Evolutionary conservation across 2,329 filamentous ascomycete species (phyloP).

Genomic region (Ophiostoma fasciatum): DNA sequence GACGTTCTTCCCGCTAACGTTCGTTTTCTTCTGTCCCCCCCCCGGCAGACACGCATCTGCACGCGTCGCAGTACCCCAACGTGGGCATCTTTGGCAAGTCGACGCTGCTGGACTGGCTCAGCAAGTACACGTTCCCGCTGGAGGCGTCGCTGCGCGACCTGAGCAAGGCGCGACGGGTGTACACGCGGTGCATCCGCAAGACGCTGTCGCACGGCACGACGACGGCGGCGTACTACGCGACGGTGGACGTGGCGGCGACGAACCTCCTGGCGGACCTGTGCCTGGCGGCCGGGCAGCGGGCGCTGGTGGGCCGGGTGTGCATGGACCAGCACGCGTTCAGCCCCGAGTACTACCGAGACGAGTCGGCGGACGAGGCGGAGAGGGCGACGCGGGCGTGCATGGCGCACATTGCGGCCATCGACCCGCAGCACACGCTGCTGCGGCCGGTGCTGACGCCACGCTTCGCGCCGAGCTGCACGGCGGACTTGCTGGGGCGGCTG

Average conservation of each 20-base stretch:
- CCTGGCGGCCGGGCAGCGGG: constrained; percentile 64
- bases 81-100: constrained; percentile 85
- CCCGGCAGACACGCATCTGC: constrained; percentile 92
- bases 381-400: constrained; percentile 44
- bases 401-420: constrained; percentile 49
- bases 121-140: constrained; percentile 88
- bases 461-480: constrained; percentile 50
- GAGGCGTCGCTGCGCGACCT: constrained; percentile 60
- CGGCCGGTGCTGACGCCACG: constrained; percentile 65
- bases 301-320: constrained; percentile 85
- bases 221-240: constrained; percentile 88
- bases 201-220: constrained; percentile 87
- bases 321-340: constrained; percentile 61
- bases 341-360: constrained; percentile 69
- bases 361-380: constrained; percentile 42
- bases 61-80: constrained; percentile 91
- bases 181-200: constrained; percentile 60
- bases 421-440: constrained; percentile 50
- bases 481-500: constrained; percentile 45
- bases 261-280: constrained; percentile 82
- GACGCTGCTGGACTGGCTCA: constrained; percentile 84
- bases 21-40: no score
- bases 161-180: constrained; percentile 52
- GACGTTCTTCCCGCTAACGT: background rate
- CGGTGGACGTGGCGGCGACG: constrained; percentile 73